Conservation (phyloP, 179 eudicot species). For the Corrigiola litoralis region DNA sequence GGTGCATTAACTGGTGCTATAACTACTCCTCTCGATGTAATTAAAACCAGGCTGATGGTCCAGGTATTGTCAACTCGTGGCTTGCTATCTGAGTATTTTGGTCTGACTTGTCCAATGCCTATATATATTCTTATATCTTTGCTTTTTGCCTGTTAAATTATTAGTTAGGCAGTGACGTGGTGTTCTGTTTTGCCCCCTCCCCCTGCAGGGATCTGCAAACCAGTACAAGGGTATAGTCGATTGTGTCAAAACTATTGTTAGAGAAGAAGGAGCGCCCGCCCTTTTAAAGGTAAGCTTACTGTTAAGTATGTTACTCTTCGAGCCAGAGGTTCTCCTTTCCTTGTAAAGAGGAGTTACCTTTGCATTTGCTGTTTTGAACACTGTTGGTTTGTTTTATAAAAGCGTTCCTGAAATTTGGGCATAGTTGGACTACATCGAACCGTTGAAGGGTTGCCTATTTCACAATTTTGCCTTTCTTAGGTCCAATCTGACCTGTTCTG, state of each 20-base stretch:
- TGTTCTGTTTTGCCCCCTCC: neutral
- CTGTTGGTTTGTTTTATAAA: too few relatives aligned
- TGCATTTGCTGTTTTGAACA: too few relatives aligned
- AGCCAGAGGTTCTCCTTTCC: too few relatives aligned
- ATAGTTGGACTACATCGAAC: too few relatives aligned
- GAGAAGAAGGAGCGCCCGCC: conserved; percentile 80
- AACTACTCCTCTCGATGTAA: conserved; percentile 89
- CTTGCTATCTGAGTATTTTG: neutral
- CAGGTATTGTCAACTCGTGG: conserved; percentile 43
- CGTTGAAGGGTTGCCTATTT: too few relatives aligned
- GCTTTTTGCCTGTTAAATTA: neutral
- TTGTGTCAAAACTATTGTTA: conserved; percentile 60
- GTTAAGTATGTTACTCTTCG: neutral
- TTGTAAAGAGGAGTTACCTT: too few relatives aligned
- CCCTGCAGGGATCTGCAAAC: conserved; percentile 68
- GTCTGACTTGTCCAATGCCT: neutral
- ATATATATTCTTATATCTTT: neutral
- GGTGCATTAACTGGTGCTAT: conserved; percentile 90
- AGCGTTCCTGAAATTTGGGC: too few relatives aligned
- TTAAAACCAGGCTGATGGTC: conserved; percentile 84
- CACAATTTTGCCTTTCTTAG: too few relatives aligned
- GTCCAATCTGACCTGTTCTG: too few relatives aligned
- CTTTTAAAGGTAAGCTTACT: conserved; percentile 54
- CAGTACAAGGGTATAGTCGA: conserved; percentile 71
- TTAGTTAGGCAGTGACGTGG: neutral